Percentiles rank a stretch among this genome's conserved stretches.
These are phyloP conservation scores for Salix purpurea DNA, from an alignment of 345 rosid species.

Conservation along the genomic window DNA sequence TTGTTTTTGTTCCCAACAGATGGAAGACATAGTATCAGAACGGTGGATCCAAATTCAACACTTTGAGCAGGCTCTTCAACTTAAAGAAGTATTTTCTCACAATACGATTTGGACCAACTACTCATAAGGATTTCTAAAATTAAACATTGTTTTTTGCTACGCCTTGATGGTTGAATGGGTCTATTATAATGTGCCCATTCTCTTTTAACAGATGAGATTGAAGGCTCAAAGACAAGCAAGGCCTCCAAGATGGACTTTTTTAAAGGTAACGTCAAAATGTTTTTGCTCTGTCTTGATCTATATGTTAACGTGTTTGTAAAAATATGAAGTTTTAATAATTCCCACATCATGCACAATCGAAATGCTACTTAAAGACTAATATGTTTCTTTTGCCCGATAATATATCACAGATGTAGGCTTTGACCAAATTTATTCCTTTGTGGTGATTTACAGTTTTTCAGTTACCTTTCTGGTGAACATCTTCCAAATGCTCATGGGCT, in stretches of 20 bases:
- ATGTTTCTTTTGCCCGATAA: neutral
- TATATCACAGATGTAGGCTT: neutral
- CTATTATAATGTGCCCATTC: neutral
- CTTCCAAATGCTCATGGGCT: conserved; percentile 29
- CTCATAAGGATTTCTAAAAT: neutral
- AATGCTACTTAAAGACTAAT: neutral
- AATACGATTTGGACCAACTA: neutral
- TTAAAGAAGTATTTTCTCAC: conserved; percentile 26
- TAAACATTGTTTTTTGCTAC: neutral
- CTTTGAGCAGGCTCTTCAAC: conserved; percentile 63
- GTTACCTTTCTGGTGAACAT: conserved; percentile 32
- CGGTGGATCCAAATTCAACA: conserved; percentile 72
- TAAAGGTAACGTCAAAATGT: conserved; percentile 39
- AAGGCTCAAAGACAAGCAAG: conserved; percentile 32
- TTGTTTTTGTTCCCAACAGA: conserved; percentile 27
- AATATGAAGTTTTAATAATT: neutral
- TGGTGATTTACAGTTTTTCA: conserved; percentile 34
- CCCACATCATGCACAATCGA: neutral
- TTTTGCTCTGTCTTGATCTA: neutral
- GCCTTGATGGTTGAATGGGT: neutral
- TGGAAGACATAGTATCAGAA: conserved; percentile 51
- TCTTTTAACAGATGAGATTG: conserved; percentile 34
- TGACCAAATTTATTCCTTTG: conserved; percentile 11
- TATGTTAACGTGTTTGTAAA: neutral
- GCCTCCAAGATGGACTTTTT: conserved; percentile 41